Evolutionary conservation across 2,329 filamentous ascomycete species (phyloP).

Genomic region (Emericellopsis cladophorae): DNA sequence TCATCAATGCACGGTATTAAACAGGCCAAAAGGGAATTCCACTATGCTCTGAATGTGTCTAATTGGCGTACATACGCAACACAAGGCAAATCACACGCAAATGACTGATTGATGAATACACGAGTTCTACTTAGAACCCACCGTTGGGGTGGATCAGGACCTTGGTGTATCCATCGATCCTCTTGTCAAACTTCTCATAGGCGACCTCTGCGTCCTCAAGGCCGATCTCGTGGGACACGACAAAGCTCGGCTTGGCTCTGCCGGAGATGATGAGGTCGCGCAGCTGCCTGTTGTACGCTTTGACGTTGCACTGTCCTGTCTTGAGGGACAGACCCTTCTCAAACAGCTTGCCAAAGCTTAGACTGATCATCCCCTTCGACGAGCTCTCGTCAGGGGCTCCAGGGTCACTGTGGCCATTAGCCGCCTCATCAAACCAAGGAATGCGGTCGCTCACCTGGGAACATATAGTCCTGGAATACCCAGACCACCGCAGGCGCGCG

Average conservation of each 20-base stretch:
- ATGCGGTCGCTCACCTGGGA: constrained; percentile 14
- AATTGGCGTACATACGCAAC: too few species aligned
- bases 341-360: constrained; percentile 56
- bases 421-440: neutral
- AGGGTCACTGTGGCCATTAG: constrained; percentile 29
- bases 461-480: constrained; percentile 44
- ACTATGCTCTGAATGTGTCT: too few species aligned
- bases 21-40: too few species aligned
- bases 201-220: constrained; percentile 48
- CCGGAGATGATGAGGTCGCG: constrained; percentile 53
- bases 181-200: constrained; percentile 54
- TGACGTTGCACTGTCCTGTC: constrained; percentile 56
- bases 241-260: constrained; percentile 52
- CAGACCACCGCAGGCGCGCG: constrained; percentile 45
- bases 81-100: too few species aligned
- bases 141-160: constrained; percentile 56
- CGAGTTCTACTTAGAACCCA: constrained; percentile 2
- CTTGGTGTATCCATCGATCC: constrained; percentile 55
- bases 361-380: constrained; percentile 49
- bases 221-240: constrained; percentile 51
- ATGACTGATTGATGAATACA: too few species aligned
- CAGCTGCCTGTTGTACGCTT: constrained; percentile 53
- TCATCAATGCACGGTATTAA: too few species aligned
- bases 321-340: constrained; percentile 52
- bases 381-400: constrained; percentile 48